Percentiles rank a stretch among this genome's conserved stretches.
phyloP scores from a whole-genome alignment of 1,284 basidiomycete species.

The Rhodotorula sp. region DNA sequence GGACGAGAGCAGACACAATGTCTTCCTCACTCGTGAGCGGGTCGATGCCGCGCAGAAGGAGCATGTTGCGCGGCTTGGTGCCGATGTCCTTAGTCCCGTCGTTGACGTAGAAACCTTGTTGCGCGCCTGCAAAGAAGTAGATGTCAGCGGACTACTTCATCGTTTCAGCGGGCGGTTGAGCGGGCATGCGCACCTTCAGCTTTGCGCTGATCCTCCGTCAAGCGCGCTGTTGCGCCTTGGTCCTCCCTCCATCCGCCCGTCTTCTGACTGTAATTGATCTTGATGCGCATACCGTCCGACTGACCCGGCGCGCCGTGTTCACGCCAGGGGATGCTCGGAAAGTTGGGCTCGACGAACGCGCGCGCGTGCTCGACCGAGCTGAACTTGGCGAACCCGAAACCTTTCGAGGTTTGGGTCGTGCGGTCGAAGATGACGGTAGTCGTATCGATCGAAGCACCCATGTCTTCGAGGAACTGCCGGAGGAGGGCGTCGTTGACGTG shows the following conservation, averaged over 20 bases:
- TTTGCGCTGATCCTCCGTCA: constrained; percentile 32
- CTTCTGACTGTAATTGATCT: constrained; percentile 54
- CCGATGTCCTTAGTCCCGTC: constrained; percentile 94
- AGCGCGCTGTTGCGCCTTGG: constrained; percentile 39
- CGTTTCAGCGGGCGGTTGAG: not conserved
- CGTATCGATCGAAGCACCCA: constrained; percentile 49
- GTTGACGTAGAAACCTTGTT: constrained; percentile 57
- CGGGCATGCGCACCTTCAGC: constrained; percentile 8
- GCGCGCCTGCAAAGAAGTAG: constrained; percentile 54
- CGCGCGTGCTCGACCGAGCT: constrained; percentile 72
- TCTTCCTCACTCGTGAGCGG: constrained; percentile 68
- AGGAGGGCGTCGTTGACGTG: constrained; percentile 28
- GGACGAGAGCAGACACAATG: constrained; percentile 52
- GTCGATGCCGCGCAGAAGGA: constrained; percentile 84
- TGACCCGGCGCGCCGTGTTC: constrained; percentile 32
- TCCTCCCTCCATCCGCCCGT: constrained; percentile 54
- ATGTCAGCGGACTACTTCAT: too few species aligned
- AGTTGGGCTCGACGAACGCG: constrained; percentile 75
- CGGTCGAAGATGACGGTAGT: constrained; percentile 92
- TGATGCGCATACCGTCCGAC: constrained; percentile 39
- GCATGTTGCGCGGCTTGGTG: constrained; percentile 63
- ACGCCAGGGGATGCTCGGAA: constrained; percentile 38
- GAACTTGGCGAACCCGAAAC: constrained; percentile 93
- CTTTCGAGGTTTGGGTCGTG: constrained; percentile 81
- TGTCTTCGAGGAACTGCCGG: constrained; percentile 42